Evolutionary conservation across 441 rosid species (phyloP), one percentile per base, ranked within the genome.

Genomic region (Kokia cookei): DNA sequence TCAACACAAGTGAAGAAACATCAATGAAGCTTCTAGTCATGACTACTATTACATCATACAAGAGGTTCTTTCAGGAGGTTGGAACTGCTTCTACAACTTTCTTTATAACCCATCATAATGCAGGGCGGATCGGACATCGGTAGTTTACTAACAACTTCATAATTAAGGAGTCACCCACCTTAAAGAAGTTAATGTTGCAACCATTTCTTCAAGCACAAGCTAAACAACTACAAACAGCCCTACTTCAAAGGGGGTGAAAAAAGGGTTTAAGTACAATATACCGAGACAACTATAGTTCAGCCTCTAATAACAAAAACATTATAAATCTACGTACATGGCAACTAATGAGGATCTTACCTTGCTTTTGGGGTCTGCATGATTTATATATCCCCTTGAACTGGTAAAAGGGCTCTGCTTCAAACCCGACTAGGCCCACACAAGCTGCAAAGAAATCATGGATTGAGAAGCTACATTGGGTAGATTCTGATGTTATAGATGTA

Each of bases 361-460:
- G 85, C 83, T 86, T 93, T 93, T 64, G 97, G 91, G 47, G 97
- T 89, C 92, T 95, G 99, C 97, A 95, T 93, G 61, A 65, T 79
- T 65, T 45, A 45, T 45, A 45, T 45, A 45, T 45, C 15, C 50
- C 50, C 50, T 45, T 75, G 73, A 77, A 65, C 50, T 10, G 72
- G 68, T 43, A 65, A 63, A 81, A 19, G 8, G 40, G 89, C 50
- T 12, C 15, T 45, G 50, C 50, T 45, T 45, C 50, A 45, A 45
- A 45, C 50, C 50, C 50, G 50, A 45, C 50, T 45, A 12, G 50
- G 73, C 82, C 89, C 90, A 83, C 82, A 82, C 75, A 60, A 75
- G 86, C 90, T 85, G 91, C 86, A 85, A 72, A 73, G 83, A 67
- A 78, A 77, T 53, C 79, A 75, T 69, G 32, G 53, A 62, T 58